These are phyloP conservation scores for Aphanomyces astaci DNA, from an alignment of 352 stramenopile species.

Conservation along the genomic window DNA sequence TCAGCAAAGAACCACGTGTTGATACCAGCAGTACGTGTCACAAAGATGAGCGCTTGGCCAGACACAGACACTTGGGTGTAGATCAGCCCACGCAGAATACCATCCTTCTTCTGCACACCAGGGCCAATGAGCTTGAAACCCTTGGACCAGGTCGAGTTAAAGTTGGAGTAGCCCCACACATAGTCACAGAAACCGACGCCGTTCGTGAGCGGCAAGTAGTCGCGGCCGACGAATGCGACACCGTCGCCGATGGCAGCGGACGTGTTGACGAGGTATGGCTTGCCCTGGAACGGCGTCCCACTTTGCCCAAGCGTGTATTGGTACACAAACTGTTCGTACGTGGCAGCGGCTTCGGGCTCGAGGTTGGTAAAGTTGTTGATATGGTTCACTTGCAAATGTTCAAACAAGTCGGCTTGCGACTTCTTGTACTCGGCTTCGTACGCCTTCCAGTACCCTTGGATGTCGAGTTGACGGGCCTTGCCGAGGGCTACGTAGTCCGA, in stretches of 20 bases:
- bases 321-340: conserved; percentile 12
- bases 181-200: conserved; percentile 22
- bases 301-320: conserved; percentile 18
- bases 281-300: background rate
- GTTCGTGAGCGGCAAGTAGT: conserved; percentile 24
- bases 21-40: conserved; percentile 24
- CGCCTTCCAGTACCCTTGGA: background rate
- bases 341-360: conserved; percentile 2
- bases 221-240: conserved; percentile 17
- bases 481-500: background rate
- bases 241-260: background rate
- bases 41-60: conserved; percentile 26
- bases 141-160: conserved; percentile 20
- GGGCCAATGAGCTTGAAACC: conserved; percentile 19
- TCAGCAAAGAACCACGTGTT: conserved; percentile 28
- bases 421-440: conserved; percentile 16
- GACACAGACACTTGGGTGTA: conserved; percentile 27
- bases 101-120: conserved; percentile 23
- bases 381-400: conserved; percentile 20
- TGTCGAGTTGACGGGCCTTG: background rate
- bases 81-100: conserved; percentile 16
- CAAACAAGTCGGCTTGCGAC: background rate
- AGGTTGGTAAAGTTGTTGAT: conserved; percentile 17
- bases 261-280: background rate
- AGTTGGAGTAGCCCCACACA: conserved; percentile 26